phyloP scores from a whole-genome alignment of 2,329 filamentous ascomycete genomes.

The Nannizziopsis arthrosporioides region DNA sequence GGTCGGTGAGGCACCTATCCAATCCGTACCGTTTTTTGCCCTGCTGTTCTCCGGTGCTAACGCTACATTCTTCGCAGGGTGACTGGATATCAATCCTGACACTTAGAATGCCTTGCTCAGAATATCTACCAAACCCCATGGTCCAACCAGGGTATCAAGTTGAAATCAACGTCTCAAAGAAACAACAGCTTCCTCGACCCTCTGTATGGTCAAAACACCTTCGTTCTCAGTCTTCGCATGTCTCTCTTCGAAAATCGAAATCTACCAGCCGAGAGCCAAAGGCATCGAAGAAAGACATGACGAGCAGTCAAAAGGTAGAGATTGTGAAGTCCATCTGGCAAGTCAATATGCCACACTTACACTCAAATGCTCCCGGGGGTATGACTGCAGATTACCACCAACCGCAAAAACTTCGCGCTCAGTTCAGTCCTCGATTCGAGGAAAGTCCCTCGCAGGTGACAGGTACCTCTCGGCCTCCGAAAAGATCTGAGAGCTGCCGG shows the following conservation, averaged over 20 bases:
- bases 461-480: neutral
- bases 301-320: constrained; percentile 5
- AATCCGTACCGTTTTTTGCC: no score
- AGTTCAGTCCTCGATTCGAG: neutral
- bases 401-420: no score
- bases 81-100: neutral
- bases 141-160: constrained; percentile 1
- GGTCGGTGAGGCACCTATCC: no score
- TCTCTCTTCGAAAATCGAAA: neutral
- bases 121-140: constrained; percentile 3
- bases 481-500: neutral
- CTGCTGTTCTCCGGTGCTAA: no score
- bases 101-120: constrained; percentile 7
- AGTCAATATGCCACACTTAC: constrained; percentile 7
- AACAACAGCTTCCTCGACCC: constrained; percentile 5
- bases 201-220: neutral
- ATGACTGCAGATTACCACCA: neutral
- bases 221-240: neutral
- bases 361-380: constrained; percentile 6
- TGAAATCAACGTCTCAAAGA: neutral
- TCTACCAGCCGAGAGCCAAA: neutral
- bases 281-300: neutral
- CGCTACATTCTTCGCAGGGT: neutral
- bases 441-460: neutral
- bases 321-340: constrained; percentile 10